A percentile compares a stretch with the other conserved stretches of the same genome.
These are phyloP conservation scores for Trametes meyenii DNA, from an alignment of 768 basidiomycete species.

Conservation along the genomic window DNA sequence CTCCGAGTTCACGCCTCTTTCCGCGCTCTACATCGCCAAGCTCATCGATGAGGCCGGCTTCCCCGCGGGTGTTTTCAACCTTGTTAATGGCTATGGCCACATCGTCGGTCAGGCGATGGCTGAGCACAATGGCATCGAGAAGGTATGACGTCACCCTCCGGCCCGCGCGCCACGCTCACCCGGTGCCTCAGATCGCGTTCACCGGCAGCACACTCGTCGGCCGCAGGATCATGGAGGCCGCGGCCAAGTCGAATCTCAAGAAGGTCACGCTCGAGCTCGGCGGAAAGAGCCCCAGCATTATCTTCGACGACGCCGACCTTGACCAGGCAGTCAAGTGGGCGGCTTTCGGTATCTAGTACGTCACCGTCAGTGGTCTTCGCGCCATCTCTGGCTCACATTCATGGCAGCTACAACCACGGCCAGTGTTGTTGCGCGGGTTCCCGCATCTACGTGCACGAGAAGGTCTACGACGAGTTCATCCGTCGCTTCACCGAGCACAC, in stretches of 20 bases:
- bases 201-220: slow-evolving; percentile 72
- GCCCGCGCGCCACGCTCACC: neutral
- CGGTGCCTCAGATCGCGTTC: slow-evolving; percentile 51
- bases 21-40: slow-evolving; percentile 48
- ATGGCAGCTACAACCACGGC: slow-evolving; percentile 65
- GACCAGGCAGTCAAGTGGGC: slow-evolving; percentile 62
- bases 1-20: slow-evolving; percentile 65
- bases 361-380: neutral
- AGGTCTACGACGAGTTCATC: slow-evolving; percentile 80
- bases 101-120: slow-evolving; percentile 61
- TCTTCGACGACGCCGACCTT: slow-evolving; percentile 65
- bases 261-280: slow-evolving; percentile 73
- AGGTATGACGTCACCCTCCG: slow-evolving; percentile 32
- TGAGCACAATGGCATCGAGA: slow-evolving; percentile 58
- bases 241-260: slow-evolving; percentile 66
- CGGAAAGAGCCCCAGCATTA: slow-evolving; percentile 65
- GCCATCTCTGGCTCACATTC: neutral
- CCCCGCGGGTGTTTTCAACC: slow-evolving; percentile 65
- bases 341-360: slow-evolving; percentile 60
- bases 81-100: slow-evolving; percentile 56
- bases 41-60: slow-evolving; percentile 61
- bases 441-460: slow-evolving; percentile 78
- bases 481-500: slow-evolving; percentile 57
- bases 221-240: slow-evolving; percentile 62
- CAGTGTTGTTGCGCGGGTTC: slow-evolving; percentile 83